Evolutionary conservation across 2,329 filamentous ascomycete genomes (phyloP).

Genomic region (Aureobasidium leucospermi): DNA sequence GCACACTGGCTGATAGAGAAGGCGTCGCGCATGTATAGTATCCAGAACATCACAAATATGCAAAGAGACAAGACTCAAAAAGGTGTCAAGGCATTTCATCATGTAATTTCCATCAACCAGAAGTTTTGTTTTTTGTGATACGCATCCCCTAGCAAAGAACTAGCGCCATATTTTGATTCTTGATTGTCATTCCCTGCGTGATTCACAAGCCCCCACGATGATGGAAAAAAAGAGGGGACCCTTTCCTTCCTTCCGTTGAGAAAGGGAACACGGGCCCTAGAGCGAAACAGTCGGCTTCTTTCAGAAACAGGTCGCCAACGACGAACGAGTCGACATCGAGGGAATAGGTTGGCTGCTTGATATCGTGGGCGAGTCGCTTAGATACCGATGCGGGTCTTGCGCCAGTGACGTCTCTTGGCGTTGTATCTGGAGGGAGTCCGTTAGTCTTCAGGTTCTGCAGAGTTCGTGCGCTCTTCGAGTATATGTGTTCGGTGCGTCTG

Average conservation of each 20-base stretch:
- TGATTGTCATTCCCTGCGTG: constrained; percentile 12
- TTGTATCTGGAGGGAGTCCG: constrained; percentile 68
- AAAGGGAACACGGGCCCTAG: constrained; percentile 9
- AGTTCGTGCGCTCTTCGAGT: neutral
- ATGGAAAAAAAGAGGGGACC: constrained; percentile 2
- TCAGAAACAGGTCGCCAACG: constrained; percentile 7
- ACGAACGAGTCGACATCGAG: constrained; percentile 12
- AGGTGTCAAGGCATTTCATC: constrained; percentile 10
- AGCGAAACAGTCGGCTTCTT: constrained; percentile 12
- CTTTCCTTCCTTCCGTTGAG: neutral
- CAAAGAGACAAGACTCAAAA: neutral
- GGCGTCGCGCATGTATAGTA: neutral
- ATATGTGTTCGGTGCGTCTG: neutral
- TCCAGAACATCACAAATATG: neutral
- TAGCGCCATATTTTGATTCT: constrained; percentile 11
- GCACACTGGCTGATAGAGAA: neutral
- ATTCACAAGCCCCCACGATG: constrained; percentile 9
- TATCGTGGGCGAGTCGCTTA: constrained; percentile 54
- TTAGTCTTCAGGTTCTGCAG: constrained; percentile 3
- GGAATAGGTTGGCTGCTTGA: constrained; percentile 12
- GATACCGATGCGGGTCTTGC: constrained; percentile 99
- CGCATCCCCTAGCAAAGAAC: constrained; percentile 14
- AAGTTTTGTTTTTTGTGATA: constrained; percentile 13
- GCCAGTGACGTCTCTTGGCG: constrained; percentile 99
- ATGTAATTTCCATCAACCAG: constrained; percentile 15